phyloP scores from a whole-genome alignment of 2,329 filamentous ascomycete genomes.

The Pseudogymnoascus sp. region DNA sequence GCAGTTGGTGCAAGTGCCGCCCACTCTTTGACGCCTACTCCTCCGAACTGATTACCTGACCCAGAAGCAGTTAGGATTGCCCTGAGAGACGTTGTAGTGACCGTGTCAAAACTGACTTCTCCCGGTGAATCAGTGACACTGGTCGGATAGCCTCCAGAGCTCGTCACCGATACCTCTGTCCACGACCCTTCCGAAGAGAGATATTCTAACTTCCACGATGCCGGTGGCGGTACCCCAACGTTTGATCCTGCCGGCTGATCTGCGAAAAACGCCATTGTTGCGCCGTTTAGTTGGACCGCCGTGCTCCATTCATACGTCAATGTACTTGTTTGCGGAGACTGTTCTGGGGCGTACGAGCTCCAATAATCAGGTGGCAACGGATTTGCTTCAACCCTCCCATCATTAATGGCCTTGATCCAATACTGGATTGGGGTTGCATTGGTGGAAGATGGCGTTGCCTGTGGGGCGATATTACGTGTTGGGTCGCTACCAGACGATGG shows the following conservation, averaged over 20 bases:
- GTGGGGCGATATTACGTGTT: slow-evolving; percentile 29
- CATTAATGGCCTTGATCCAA: slow-evolving; percentile 31
- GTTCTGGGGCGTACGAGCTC: slow-evolving; percentile 28
- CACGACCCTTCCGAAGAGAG: neutral
- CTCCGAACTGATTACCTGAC: neutral
- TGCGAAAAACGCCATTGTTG: neutral
- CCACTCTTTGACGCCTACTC: neutral
- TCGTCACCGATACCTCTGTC: slow-evolving; percentile 21
- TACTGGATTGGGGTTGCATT: slow-evolving; percentile 31
- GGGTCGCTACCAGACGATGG: slow-evolving; percentile 18
- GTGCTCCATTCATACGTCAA: slow-evolving; percentile 28
- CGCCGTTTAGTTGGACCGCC: neutral
- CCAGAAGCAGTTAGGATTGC: neutral
- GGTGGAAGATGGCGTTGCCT: slow-evolving; percentile 19
- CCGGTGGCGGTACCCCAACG: neutral
- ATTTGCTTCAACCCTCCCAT: slow-evolving; percentile 25
- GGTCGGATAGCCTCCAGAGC: slow-evolving; percentile 21
- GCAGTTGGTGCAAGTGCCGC: slow-evolving; percentile 15
- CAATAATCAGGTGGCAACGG: slow-evolving; percentile 33
- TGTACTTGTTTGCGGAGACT: slow-evolving; percentile 25
- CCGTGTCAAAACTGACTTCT: slow-evolving; percentile 25
- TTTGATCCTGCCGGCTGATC: neutral
- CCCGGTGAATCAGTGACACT: slow-evolving; percentile 22
- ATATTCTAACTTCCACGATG: neutral
- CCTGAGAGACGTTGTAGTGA: slow-evolving; percentile 20